Conservation (phyloP, 2,329 filamentous ascomycete genomes). For the Rutstroemia sp. region DNA sequence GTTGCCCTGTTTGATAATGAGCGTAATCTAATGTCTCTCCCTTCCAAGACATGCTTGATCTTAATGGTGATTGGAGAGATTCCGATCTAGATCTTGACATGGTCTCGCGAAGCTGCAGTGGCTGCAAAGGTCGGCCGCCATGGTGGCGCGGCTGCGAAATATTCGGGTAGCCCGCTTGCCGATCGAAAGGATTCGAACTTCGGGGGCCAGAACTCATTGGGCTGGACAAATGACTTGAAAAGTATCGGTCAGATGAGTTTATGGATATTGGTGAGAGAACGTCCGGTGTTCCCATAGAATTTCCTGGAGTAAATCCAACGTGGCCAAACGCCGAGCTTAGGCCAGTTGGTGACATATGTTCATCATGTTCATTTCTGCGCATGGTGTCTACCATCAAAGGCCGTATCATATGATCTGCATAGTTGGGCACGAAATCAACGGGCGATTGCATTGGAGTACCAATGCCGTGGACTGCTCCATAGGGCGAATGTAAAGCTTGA, state of each 20-base stretch:
- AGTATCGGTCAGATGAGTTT: conserved; percentile 48
- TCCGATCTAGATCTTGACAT: conserved; percentile 51
- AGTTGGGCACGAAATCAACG: conserved; percentile 36
- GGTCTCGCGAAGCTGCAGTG: conserved; percentile 51
- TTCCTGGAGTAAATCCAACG: conserved; percentile 54
- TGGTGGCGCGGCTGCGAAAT: conserved; percentile 38
- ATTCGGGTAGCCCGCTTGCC: conserved; percentile 42
- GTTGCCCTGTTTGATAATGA: conserved; percentile 40
- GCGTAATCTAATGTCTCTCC: conserved; percentile 50
- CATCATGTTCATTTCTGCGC: conserved; percentile 53
- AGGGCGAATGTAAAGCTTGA: conserved; percentile 60
- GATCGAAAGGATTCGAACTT: conserved; percentile 45
- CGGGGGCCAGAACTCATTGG: conserved; percentile 42
- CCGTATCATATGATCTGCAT: conserved; percentile 48
- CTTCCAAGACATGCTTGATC: conserved; percentile 57
- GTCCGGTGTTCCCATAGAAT: conserved; percentile 44
- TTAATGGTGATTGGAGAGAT: conserved; percentile 49
- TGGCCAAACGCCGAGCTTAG: conserved; percentile 61
- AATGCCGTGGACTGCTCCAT: conserved; percentile 43
- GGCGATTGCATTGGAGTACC: conserved; percentile 29
- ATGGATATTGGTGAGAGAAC: conserved; percentile 51
- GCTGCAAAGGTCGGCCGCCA: conserved; percentile 44
- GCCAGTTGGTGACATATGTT: conserved; percentile 59
- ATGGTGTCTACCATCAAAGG: conserved; percentile 63
- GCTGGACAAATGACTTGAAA: conserved; percentile 39